Conservation (phyloP, 2,329 filamentous ascomycete genomes). For the Passalora sequoiae region DNA sequence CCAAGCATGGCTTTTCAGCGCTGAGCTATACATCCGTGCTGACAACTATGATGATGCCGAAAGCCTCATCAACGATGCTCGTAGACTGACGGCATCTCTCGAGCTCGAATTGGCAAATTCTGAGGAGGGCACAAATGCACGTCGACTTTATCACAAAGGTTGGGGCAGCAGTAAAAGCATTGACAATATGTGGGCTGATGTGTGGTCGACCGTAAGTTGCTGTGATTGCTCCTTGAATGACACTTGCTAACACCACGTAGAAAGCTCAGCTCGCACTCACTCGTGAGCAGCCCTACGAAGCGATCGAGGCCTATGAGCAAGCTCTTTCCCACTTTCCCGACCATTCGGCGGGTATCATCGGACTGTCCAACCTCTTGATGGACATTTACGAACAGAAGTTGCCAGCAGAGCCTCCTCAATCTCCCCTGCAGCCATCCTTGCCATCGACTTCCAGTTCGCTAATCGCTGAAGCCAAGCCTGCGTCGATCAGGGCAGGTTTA, state of each 20-base stretch:
- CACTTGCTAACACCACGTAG: conserved; percentile 39
- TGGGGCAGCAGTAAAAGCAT: conserved; percentile 80
- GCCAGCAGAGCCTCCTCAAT: conserved; percentile 53
- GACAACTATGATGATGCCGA: conserved; percentile 73
- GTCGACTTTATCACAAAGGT: conserved; percentile 57
- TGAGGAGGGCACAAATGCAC: conserved; percentile 55
- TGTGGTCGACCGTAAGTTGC: conserved; percentile 69
- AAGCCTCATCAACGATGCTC: conserved; percentile 75
- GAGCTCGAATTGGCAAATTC: conserved; percentile 59
- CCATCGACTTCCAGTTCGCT: conserved; percentile 22
- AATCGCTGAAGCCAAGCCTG: conserved; percentile 19
- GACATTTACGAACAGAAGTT: conserved; percentile 69
- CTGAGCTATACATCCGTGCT: conserved; percentile 79
- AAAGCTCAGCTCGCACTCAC: conserved; percentile 63
- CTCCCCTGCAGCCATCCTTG: conserved; percentile 28
- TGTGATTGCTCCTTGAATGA: neutral
- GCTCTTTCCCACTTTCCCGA: conserved; percentile 74
- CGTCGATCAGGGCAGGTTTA: conserved; percentile 16
- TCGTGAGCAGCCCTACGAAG: conserved; percentile 59
- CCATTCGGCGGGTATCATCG: conserved; percentile 74
- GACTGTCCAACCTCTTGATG: conserved; percentile 76
- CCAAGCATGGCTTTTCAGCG: conserved; percentile 85
- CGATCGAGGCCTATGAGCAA: conserved; percentile 73
- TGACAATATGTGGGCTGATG: conserved; percentile 78
- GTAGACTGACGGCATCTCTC: conserved; percentile 65